Evolutionary conservation across 495 filamentous ascomycete genomes (phyloP), one percentile per base, ranked within the genome.

Genomic region (Neurospora terricola): DNA sequence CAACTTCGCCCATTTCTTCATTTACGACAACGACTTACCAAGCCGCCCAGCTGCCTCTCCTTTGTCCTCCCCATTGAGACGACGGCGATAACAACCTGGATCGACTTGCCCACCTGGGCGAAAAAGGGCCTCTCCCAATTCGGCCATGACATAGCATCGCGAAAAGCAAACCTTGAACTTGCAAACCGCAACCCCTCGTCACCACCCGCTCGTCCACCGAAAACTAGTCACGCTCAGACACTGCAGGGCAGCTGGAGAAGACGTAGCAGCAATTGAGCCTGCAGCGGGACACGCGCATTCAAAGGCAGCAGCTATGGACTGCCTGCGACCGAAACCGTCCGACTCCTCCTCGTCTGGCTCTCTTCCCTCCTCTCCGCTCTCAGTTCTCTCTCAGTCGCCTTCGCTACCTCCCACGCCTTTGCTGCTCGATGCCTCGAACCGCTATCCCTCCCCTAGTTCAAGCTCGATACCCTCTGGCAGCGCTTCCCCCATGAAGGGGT

Each of bases 351-450:
- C 78, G 10, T 18, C 54, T 18, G 54, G 27, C 54, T 83, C 83
- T 27, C 81, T 83, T 7, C 83, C 83, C 23, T 86, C 84, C n/a
- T 87, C 85, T 7, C 85, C 85, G 18, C 80, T 87, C 71, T 86
- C 84, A 7, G 70, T 84, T 38, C 79, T 86, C 54, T 85, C 84
- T 0, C 80, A 81, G 37, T 91, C 91, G 12, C 88, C 91, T 4
- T 85, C 86, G 81, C 84, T 76, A 81, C 85, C 79, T 38, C 75
- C 75, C 85, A 86, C 80, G 82, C 86, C 73, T 84, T 86, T 73
- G 88, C 12, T 74, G 30, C 42, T 79, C 75, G 82, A 77, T 73
- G 75, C 72, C 71, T 75, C 75, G 71, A 78, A 78, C 39, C 74
- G 80, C 34, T 84, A 85, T 73, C 83, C 83, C 14, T 85, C 84